Evolutionary conservation across 139 green algal genomes (phyloP).

Genomic region (Chlamydomonas sp.): DNA sequence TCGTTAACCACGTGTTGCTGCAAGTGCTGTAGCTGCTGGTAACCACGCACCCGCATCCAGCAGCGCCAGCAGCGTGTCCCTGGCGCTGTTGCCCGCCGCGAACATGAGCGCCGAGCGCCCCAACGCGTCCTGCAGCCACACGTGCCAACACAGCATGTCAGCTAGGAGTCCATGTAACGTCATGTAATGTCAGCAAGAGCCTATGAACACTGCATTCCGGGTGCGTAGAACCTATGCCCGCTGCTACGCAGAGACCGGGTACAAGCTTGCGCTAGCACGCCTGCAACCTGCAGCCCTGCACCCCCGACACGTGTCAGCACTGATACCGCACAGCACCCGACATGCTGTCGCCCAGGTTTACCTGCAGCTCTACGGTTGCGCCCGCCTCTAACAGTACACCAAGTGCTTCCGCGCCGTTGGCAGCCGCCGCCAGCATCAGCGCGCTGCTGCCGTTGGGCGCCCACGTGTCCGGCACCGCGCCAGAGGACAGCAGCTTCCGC

Average conservation of each 20-base stretch:
- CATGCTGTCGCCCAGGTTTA: background rate
- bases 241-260: no score
- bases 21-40: no score
- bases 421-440: slow-evolving; percentile 82
- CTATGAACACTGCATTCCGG: no score
- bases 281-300: no score
- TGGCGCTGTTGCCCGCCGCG: slow-evolving; percentile 72
- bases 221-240: no score
- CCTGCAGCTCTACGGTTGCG: slow-evolving; percentile 79
- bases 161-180: no score
- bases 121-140: slow-evolving; percentile 60
- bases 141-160: no score
- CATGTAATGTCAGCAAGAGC: no score
- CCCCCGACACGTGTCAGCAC: no score
- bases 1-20: no score
- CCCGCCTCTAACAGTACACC: slow-evolving; percentile 69
- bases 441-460: slow-evolving; percentile 77
- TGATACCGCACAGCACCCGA: no score
- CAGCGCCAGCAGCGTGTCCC: slow-evolving; percentile 31
- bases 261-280: no score
- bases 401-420: slow-evolving; percentile 60
- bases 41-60: slow-evolving; percentile 36
- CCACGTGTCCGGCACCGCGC: slow-evolving; percentile 84
- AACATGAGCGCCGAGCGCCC: slow-evolving; percentile 87
- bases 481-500: slow-evolving; percentile 60